Percentiles rank a stretch among this genome's conserved stretches.
Evolutionary conservation across 331 rosid genomes (phyloP).

Genomic region (Quercus tomentella): DNA sequence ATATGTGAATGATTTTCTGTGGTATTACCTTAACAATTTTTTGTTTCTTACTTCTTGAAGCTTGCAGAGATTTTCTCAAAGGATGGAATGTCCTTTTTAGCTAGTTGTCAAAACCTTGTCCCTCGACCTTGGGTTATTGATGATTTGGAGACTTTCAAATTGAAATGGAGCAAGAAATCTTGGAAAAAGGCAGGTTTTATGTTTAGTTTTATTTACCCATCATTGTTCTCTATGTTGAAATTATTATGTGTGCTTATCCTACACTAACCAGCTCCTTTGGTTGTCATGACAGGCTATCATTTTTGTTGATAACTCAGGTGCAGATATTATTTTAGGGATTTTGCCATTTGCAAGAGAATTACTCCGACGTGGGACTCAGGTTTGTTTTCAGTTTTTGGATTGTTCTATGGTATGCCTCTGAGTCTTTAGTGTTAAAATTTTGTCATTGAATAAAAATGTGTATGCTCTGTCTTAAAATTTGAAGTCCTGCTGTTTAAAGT

Average conservation of each 20-base stretch:
- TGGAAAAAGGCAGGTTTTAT: slow-evolving; percentile 77
- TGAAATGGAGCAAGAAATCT: slow-evolving; percentile 73
- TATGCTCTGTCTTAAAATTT: neutral
- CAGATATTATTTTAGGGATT: slow-evolving; percentile 90
- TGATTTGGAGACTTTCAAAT: slow-evolving; percentile 77
- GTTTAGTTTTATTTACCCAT: neutral
- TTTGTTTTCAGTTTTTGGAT: slow-evolving; percentile 29
- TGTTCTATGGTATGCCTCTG: neutral
- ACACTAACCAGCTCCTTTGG: slow-evolving; percentile 22
- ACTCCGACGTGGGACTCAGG: slow-evolving; percentile 84
- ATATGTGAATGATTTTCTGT: slow-evolving; percentile 1
- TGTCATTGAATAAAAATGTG: neutral
- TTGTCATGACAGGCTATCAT: slow-evolving; percentile 60
- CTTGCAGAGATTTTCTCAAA: slow-evolving; percentile 90
- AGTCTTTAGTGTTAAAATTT: neutral
- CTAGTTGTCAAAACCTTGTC: slow-evolving; percentile 85
- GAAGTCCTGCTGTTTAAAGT: neutral
- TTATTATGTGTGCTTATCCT: neutral
- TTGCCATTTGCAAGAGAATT: slow-evolving; percentile 95
- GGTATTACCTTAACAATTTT: slow-evolving; percentile 12
- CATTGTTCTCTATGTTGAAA: neutral
- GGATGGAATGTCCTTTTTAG: slow-evolving; percentile 94
- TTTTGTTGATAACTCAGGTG: slow-evolving; percentile 97
- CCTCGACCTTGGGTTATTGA: slow-evolving; percentile 98
- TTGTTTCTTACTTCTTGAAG: slow-evolving; percentile 47